phyloP scores from a whole-genome alignment of 2,329 filamentous ascomycete genomes.

The Pseudocercospora eumusae region DNA sequence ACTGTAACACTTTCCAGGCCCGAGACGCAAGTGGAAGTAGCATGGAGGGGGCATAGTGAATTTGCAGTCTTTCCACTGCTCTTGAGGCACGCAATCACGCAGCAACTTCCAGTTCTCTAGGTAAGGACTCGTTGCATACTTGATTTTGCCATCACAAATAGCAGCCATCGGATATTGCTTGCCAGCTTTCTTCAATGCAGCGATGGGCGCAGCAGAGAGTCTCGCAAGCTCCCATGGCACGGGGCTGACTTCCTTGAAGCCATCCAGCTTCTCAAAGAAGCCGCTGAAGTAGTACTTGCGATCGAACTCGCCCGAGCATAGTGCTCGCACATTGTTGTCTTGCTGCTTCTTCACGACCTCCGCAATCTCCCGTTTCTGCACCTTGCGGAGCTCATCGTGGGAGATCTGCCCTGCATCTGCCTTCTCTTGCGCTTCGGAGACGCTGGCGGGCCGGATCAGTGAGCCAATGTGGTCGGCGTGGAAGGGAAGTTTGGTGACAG shows the following conservation, averaged over 20 bases:
- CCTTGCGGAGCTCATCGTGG: constrained; percentile 57
- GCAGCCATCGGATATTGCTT: constrained; percentile 44
- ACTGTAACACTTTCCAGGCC: constrained; percentile 41
- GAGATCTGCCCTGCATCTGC: constrained; percentile 58
- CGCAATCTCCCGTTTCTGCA: constrained; percentile 67
- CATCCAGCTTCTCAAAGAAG: constrained; percentile 44
- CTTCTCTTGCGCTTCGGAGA: constrained; percentile 61
- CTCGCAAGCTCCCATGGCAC: constrained; percentile 43
- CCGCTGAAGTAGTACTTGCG: constrained; percentile 44
- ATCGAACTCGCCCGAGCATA: constrained; percentile 70
- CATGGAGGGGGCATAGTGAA: constrained; percentile 44
- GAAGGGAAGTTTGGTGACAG: constrained; percentile 58
- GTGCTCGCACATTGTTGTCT: constrained; percentile 61
- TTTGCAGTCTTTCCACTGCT: constrained; percentile 41
- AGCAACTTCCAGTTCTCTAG: constrained; percentile 43
- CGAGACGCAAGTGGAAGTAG: constrained; percentile 43
- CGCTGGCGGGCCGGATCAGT: constrained; percentile 64
- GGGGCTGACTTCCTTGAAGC: constrained; percentile 42
- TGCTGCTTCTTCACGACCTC: constrained; percentile 67
- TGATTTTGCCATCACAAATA: constrained; percentile 42
- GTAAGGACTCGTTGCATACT: constrained; percentile 40
- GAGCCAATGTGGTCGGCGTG: constrained; percentile 74
- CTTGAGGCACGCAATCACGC: constrained; percentile 36
- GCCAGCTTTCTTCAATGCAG: constrained; percentile 42
- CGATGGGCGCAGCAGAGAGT: constrained; percentile 41